These are phyloP conservation scores for Nicotiana attenuata DNA, from an alignment of 257 asterid genomes.

Conservation along the genomic window DNA sequence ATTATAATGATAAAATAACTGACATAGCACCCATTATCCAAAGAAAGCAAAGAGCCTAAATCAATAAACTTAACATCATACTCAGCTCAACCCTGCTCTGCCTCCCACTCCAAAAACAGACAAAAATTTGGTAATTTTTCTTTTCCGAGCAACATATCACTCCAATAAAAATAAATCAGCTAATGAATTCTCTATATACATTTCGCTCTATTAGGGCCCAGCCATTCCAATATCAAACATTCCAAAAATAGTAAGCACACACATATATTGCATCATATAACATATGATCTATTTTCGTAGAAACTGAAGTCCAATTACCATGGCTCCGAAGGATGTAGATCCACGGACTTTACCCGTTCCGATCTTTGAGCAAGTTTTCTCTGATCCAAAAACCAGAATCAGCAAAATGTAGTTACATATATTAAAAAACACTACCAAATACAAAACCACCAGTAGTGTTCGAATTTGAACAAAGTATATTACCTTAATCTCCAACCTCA, in stretches of 20 bases:
- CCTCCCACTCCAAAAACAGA: background rate
- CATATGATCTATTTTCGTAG: background rate
- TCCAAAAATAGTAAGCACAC: background rate
- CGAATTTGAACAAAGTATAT: background rate
- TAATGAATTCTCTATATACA: background rate
- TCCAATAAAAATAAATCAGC: background rate
- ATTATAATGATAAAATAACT: background rate
- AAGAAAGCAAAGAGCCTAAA: background rate
- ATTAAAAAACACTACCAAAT: background rate
- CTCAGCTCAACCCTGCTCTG: background rate
- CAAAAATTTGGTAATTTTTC: background rate
- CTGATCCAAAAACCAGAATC: slow-evolving; percentile 30
- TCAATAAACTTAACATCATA: background rate
- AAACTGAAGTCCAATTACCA: slow-evolving; percentile 21
- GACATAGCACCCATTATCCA: background rate
- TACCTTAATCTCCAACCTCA: slow-evolving; percentile 48
- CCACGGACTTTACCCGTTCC: slow-evolving; percentile 43
- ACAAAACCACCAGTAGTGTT: background rate
- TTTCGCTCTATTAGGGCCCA: background rate
- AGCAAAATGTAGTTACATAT: background rate
- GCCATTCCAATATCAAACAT: background rate
- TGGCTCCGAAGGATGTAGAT: slow-evolving; percentile 50
- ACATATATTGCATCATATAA: too few species aligned
- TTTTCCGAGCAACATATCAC: background rate
- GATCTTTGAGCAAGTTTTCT: slow-evolving; percentile 50